Conservation (phyloP, 2,329 filamentous ascomycete genomes). For the Amauroascus niger region DNA sequence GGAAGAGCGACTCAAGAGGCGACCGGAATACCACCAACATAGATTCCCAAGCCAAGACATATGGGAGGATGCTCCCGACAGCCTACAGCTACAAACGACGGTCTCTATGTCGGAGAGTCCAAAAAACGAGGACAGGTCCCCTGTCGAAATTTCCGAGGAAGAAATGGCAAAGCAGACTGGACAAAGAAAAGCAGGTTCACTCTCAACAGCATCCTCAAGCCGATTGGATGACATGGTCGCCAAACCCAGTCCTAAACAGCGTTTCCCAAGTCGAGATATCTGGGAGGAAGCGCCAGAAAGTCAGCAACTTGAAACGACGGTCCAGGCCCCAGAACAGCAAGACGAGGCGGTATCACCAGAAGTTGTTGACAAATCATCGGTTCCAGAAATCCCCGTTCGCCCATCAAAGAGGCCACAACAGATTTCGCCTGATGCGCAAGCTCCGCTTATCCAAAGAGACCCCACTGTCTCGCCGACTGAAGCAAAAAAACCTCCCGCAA, state of each 20-base stretch:
- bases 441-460: slow-evolving; percentile 22
- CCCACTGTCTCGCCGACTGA: slow-evolving; percentile 40
- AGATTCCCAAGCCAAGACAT: slow-evolving; percentile 92
- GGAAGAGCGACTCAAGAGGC: slow-evolving; percentile 32
- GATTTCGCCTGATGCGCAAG: slow-evolving; percentile 20
- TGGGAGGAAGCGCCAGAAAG: slow-evolving; percentile 93
- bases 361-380: slow-evolving; percentile 26
- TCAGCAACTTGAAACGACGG: slow-evolving; percentile 65
- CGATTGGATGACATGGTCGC: slow-evolving; percentile 17
- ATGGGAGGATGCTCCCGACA: slow-evolving; percentile 92
- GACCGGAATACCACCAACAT: slow-evolving; percentile 45
- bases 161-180: slow-evolving; percentile 35
- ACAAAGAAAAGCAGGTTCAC: slow-evolving; percentile 26
- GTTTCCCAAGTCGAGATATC: slow-evolving; percentile 84
- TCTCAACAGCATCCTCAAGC: slow-evolving; percentile 26
- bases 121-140: slow-evolving; percentile 32
- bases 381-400: slow-evolving; percentile 26
- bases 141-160: slow-evolving; percentile 41
- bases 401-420: slow-evolving; percentile 28
- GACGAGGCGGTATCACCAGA: slow-evolving; percentile 8
- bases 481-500: slow-evolving; percentile 41
- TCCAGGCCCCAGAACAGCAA: slow-evolving; percentile 43
- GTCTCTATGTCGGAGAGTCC: slow-evolving; percentile 69
- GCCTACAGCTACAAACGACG: slow-evolving; percentile 64
- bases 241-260: slow-evolving; percentile 45